Evolutionary conservation across 164 flowering plant species (phyloP).

Genomic region (Nymphaea thermarum): DNA sequence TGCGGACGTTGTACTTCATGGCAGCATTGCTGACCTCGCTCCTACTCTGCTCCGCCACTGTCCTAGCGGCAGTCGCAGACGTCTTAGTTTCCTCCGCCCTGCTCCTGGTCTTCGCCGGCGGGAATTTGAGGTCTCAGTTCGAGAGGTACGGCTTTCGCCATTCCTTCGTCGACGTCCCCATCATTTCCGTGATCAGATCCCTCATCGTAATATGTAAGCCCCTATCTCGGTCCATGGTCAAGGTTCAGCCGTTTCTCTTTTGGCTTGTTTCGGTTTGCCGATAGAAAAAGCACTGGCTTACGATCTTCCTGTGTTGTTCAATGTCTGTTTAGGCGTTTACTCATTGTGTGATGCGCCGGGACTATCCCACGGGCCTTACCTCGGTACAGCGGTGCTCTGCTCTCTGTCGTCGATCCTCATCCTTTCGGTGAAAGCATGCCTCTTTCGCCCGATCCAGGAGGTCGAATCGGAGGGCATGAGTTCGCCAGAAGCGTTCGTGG

Average conservation of each 20-base stretch:
- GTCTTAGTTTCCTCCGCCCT: slow-evolving; percentile 46
- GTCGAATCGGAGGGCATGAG: slow-evolving; percentile 33
- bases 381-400: slow-evolving; percentile 69
- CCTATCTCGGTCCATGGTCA: too few species aligned
- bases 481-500: slow-evolving; percentile 32
- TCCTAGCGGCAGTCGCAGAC: slow-evolving; percentile 61
- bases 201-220: slow-evolving; percentile 54
- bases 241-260: too few species aligned
- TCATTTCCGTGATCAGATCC: slow-evolving; percentile 74
- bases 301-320: too few species aligned
- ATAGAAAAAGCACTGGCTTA: too few species aligned
- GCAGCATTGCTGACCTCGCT: slow-evolving; percentile 75
- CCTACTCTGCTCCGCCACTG: slow-evolving; percentile 47
- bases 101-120: slow-evolving; percentile 55
- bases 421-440: slow-evolving; percentile 76
- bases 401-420: slow-evolving; percentile 56
- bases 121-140: slow-evolving; percentile 42
- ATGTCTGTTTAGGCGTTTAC: slow-evolving; percentile 57
- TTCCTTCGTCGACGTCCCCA: slow-evolving; percentile 74
- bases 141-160: slow-evolving; percentile 58
- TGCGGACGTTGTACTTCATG: slow-evolving; percentile 62
- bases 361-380: slow-evolving; percentile 84
- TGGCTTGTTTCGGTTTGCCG: too few species aligned
- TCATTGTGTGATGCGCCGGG: slow-evolving; percentile 72
- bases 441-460: slow-evolving; percentile 53